A percentile compares a stretch with the other conserved stretches of the same genome.
phyloP scores from a whole-genome alignment of 805 yeast species.

The Candida arabinofermentans region DNA sequence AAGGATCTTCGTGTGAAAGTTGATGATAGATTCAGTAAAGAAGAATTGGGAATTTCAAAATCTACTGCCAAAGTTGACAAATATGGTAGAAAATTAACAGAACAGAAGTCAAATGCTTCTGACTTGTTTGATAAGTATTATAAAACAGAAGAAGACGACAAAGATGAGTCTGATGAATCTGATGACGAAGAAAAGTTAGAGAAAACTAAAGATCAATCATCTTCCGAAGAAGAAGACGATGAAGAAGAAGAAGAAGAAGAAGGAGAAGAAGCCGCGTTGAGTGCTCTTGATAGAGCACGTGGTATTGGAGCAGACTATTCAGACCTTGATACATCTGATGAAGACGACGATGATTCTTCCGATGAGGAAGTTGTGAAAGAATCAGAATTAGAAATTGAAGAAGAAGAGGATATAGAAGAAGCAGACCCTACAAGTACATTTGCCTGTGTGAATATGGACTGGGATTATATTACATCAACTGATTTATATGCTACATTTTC shows the following conservation, averaged over 20 bases:
- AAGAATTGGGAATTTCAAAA: constrained; percentile 58
- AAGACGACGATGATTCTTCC: constrained; percentile 41
- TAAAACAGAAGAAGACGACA: constrained; percentile 36
- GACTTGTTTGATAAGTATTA: constrained; percentile 66
- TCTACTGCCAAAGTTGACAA: constrained; percentile 69
- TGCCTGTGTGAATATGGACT: constrained; percentile 94
- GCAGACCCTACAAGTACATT: constrained; percentile 81
- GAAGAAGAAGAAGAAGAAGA: constrained; percentile 31
- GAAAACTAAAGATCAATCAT: background rate
- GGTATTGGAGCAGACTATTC: constrained; percentile 48
- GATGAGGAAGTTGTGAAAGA: constrained; percentile 39
- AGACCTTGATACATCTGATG: constrained; percentile 31
- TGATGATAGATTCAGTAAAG: constrained; percentile 78
- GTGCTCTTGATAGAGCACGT: constrained; percentile 48
- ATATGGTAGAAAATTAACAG: constrained; percentile 72
- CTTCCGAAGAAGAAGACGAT: constrained; percentile 1
- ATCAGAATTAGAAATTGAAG: constrained; percentile 53
- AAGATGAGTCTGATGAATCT: constrained; percentile 26
- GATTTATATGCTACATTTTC: constrained; percentile 87
- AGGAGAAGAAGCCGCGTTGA: constrained; percentile 13
- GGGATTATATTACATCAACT: constrained; percentile 90
- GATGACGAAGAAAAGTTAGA: constrained; percentile 26
- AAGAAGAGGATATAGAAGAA: constrained; percentile 61
- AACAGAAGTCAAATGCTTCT: constrained; percentile 42
- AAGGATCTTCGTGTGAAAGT: constrained; percentile 70